Evolutionary conservation across 352 stramenopile genomes (phyloP), one percentile per base, ranked within the genome.

Genomic region (Phytophthora citricola): DNA sequence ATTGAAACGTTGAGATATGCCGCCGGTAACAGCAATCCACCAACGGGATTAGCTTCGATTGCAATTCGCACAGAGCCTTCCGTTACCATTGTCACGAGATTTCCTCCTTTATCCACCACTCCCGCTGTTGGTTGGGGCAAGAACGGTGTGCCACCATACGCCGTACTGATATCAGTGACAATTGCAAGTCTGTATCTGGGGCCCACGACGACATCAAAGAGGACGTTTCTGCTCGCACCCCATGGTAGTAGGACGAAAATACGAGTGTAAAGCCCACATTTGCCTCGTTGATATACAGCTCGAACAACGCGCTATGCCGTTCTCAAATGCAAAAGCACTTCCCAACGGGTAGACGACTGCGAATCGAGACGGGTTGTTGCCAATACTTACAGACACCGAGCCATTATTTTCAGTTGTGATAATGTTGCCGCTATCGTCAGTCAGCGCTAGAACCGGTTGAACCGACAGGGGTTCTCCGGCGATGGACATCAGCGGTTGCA

Each of bases 91-190:
- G 62, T 57, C 29, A 94, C 85, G 14, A 83, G 47, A 58, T 96
- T 94, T 2, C 85, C 88, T 22, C 88, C 88, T 50, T 76, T 80
- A 56, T 97, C 89, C 5, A 97, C 87, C 15, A 97, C 80, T 20
- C 70, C 83, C 2, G 82, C 81, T n/a, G 72, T 69, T 7, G 90
- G 89, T 53, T 96, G 89, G 1, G 89, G 89, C 20, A 81, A 69
- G 58, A 97, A 95, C 0, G 81, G 64, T 9, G 75, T 89, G 2
- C 90, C 90, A 54, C 89, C 85, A 41, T 82, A 93, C 4, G 90
- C 87, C 2, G 78, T 94, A 78, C 84, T 92, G 46, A 93, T 80
- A 63, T 95, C 82, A 17, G 85, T 68, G 39, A 81, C 54, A 64
- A 96, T 87, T 22, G 69, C 65, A 24, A 97, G 73, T 17, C 70